Percentiles rank a stretch among this genome's conserved stretches.
Conservation (phyloP, 345 rosid species). For the Durio zibethinus region DNA sequence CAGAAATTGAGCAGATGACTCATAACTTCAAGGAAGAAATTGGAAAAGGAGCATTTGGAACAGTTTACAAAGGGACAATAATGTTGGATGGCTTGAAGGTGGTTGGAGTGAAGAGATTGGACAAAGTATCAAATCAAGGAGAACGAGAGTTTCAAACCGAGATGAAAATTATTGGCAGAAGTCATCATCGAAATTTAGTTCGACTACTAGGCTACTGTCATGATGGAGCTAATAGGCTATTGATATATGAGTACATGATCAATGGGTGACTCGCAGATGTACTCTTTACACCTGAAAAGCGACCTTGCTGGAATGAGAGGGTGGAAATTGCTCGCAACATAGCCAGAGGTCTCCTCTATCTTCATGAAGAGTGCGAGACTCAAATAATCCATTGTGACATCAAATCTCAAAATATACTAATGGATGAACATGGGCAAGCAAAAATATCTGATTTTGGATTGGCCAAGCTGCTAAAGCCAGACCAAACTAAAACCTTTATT, state of each 20-base stretch:
- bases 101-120: conserved; percentile 42
- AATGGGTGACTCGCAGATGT: conserved; percentile 39
- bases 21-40: conserved; percentile 19
- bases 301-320: conserved; percentile 34
- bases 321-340: conserved; percentile 35
- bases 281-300: conserved; percentile 29
- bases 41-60: conserved; percentile 29
- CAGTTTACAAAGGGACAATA: conserved; percentile 23
- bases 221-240: conserved; percentile 35
- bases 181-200: conserved; percentile 41
- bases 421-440: conserved; percentile 32
- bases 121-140: conserved; percentile 30
- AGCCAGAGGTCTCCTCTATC: conserved; percentile 39
- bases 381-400: conserved; percentile 48
- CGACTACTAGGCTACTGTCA: conserved; percentile 38
- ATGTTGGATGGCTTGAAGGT: background rate
- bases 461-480: conserved; percentile 39
- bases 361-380: conserved; percentile 42
- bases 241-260: conserved; percentile 42
- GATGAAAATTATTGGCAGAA: conserved; percentile 36
- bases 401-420: conserved; percentile 44
- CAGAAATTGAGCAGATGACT: conserved; percentile 22
- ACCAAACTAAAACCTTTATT: conserved; percentile 41
- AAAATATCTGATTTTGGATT: conserved; percentile 25
- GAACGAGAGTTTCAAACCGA: conserved; percentile 43